Evolutionary conservation across 345 rosid species (phyloP).

Genomic region (Populus tremula): DNA sequence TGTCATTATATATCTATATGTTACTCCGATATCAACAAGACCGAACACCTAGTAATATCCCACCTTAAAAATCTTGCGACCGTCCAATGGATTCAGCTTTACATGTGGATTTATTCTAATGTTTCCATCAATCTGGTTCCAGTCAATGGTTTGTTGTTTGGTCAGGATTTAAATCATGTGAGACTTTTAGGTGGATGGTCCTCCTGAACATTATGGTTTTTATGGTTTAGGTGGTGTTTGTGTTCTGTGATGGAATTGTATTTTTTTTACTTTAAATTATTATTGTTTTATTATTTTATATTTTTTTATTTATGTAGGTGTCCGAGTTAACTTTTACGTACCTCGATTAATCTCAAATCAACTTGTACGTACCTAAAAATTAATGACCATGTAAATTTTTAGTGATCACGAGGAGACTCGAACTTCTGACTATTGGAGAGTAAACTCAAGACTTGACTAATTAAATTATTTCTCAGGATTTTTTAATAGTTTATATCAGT

Average conservation of each 20-base stretch:
- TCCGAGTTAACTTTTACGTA: accelerated
- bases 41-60: background rate
- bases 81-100: background rate
- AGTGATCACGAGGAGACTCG: accelerated
- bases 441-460: no score
- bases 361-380: accelerated
- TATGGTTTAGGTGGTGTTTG: no score
- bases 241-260: no score
- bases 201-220: no score
- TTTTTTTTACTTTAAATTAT: no score
- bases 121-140: slow-evolving; percentile 10
- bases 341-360: no score
- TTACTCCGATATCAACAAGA: background rate
- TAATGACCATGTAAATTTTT: accelerated
- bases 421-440: no score
- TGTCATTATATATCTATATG: background rate
- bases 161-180: slow-evolving; percentile 9
- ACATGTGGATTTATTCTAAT: background rate
- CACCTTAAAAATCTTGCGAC: background rate
- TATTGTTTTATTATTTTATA: no score
- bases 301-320: accelerated
- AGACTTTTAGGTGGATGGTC: background rate
- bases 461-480: no score
- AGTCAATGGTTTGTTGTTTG: background rate
- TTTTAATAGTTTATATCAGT: no score